Percentiles rank a stretch among this genome's conserved stretches.
Evolutionary conservation across 139 green algal species (phyloP).

Genomic region (Auxenochlorella protothecoides): DNA sequence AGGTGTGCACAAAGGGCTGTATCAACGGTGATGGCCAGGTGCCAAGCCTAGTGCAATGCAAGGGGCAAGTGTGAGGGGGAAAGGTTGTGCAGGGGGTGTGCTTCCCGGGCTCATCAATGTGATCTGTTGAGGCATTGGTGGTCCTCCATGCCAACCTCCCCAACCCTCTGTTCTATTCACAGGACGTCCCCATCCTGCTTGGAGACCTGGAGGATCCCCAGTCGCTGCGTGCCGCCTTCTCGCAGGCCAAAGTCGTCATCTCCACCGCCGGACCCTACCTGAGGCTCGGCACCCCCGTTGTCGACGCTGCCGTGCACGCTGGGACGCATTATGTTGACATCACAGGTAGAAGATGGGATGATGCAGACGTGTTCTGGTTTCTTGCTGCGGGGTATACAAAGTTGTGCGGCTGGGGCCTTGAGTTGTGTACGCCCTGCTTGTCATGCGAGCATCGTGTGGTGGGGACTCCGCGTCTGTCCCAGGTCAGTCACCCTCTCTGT

Average conservation of each 20-base stretch:
- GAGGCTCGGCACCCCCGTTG: slow-evolving; percentile 55
- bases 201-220: slow-evolving; percentile 44
- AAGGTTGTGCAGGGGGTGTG: not conserved
- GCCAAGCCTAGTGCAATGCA: not conserved
- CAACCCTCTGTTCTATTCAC: not conserved
- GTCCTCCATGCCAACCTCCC: too few relatives aligned
- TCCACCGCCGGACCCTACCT: slow-evolving; percentile 54
- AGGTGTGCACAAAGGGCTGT: too few relatives aligned
- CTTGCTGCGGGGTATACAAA: not conserved
- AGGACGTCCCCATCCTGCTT: slow-evolving; percentile 55
- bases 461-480: not conserved
- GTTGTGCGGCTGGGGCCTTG: not conserved
- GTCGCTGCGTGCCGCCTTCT: slow-evolving; percentile 39
- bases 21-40: too few relatives aligned
- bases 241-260: slow-evolving; percentile 57
- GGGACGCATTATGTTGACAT: slow-evolving; percentile 83
- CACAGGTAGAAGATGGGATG: slow-evolving; percentile 39
- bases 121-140: not conserved
- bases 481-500: not conserved
- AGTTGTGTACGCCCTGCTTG: not conserved
- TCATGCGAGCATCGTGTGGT: not conserved
- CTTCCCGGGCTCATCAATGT: not conserved
- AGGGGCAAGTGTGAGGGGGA: not conserved
- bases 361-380: not conserved
- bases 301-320: slow-evolving; percentile 54